Evolutionary conservation across 441 rosid genomes (phyloP).

Genomic region (Erodium moschatum): DNA sequence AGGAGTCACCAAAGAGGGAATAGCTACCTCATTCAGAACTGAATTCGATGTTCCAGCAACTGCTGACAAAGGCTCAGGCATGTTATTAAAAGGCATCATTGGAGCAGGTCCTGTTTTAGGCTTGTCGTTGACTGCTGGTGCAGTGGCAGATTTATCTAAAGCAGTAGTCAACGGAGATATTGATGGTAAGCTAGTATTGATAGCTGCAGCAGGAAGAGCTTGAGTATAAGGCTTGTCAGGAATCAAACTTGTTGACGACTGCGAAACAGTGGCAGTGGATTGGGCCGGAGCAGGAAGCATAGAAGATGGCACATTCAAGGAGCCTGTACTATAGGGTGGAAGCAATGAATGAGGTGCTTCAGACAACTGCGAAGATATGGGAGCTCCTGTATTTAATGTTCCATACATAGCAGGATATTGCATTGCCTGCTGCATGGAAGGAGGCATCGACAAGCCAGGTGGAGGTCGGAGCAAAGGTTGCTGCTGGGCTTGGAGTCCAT

Average conservation of each 20-base stretch:
- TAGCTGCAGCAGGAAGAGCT: constrained; percentile 6
- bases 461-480: constrained; percentile 20
- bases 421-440: constrained; percentile 13
- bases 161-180: constrained; percentile 12
- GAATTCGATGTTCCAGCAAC: constrained; percentile 13
- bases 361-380: constrained; percentile 8
- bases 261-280: constrained; percentile 2
- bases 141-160: constrained; percentile 9
- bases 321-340: constrained; percentile 10
- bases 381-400: constrained; percentile 8
- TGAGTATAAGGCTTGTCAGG: constrained; percentile 8
- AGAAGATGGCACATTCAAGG: constrained; percentile 7
- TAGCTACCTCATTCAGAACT: constrained; percentile 10
- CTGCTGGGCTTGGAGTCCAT: constrained; percentile 13
- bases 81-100: constrained; percentile 1
- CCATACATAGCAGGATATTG: constrained; percentile 10
- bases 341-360: constrained; percentile 14
- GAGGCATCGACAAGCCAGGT: constrained; percentile 14
- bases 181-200: constrained; percentile 9
- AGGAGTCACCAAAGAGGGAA: constrained; percentile 19
- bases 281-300: constrained; percentile 1
- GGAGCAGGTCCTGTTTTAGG: constrained; percentile 6
- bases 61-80: constrained; percentile 7
- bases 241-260: constrained; percentile 8
- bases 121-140: constrained; percentile 6